phyloP scores from a whole-genome alignment of 345 rosid species.

The Trapa incisa region DNA sequence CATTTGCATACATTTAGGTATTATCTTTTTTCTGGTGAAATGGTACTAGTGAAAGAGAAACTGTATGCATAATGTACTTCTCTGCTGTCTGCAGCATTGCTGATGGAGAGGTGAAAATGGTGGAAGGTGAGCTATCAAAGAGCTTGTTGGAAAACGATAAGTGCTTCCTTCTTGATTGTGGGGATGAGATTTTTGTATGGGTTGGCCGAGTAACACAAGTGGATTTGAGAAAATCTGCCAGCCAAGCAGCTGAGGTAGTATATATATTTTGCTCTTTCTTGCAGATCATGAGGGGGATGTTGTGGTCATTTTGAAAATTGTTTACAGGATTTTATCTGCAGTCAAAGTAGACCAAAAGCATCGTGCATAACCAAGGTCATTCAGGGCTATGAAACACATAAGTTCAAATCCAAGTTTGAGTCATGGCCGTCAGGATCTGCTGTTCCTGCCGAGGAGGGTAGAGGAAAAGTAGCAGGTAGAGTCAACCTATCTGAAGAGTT shows the following conservation, averaged over 20 bases:
- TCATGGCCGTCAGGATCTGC: slow-evolving; percentile 91
- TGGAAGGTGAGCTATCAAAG: slow-evolving; percentile 73
- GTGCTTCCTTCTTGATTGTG: slow-evolving; percentile 77
- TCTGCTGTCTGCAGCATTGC: slow-evolving; percentile 36
- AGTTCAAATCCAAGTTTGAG: slow-evolving; percentile 87
- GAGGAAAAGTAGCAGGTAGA: slow-evolving; percentile 99
- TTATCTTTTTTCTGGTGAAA: neutral
- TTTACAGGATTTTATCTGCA: slow-evolving; percentile 61
- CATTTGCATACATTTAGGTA: neutral
- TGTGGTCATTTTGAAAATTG: slow-evolving; percentile 18
- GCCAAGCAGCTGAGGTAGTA: slow-evolving; percentile 78
- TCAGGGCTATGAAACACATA: slow-evolving; percentile 89
- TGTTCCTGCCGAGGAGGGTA: slow-evolving; percentile 82
- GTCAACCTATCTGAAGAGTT: slow-evolving; percentile 1
- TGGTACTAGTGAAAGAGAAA: neutral
- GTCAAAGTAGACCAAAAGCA: slow-evolving; percentile 80
- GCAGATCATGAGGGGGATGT: slow-evolving; percentile 4
- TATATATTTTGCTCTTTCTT: slow-evolving; percentile 4
- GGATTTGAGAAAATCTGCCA: slow-evolving; percentile 87
- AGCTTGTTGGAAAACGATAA: slow-evolving; percentile 67
- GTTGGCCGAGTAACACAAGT: slow-evolving; percentile 95
- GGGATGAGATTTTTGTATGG: slow-evolving; percentile 88
- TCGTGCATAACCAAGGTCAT: slow-evolving; percentile 62
- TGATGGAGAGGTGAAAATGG: slow-evolving; percentile 41
- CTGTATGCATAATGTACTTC: neutral